These are phyloP conservation scores for Pseudofabraea citricarpa DNA, from an alignment of 2,329 filamentous ascomycete genomes.

Conservation along the genomic window DNA sequence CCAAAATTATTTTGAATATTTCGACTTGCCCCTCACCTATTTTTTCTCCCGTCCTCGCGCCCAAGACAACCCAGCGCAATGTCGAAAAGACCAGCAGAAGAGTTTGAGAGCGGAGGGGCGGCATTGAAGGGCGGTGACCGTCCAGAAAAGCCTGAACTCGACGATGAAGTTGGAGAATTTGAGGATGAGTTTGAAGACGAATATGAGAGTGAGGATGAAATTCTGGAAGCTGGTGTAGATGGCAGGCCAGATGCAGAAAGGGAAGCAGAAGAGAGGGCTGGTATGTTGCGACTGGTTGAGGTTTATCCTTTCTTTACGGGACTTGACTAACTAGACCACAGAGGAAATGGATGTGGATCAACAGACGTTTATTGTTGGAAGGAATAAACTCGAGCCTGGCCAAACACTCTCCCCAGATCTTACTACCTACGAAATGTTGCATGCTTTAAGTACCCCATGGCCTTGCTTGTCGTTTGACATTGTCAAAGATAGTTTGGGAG, in stretches of 20 bases:
- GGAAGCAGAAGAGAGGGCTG: constrained; percentile 79
- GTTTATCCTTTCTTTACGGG: constrained; percentile 3
- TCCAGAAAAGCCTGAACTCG: constrained; percentile 61
- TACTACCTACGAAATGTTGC: constrained; percentile 96
- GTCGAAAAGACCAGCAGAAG: constrained; percentile 55
- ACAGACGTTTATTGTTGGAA: constrained; percentile 91
- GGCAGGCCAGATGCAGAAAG: constrained; percentile 87
- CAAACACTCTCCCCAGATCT: constrained; percentile 88
- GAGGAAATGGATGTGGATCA: constrained; percentile 91
- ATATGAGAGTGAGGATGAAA: constrained; percentile 87
- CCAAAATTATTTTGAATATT: no score
- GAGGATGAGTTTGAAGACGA: constrained; percentile 95
- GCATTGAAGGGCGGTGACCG: constrained; percentile 58
- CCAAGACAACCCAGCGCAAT: no score
- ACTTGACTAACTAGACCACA: constrained; percentile 25
- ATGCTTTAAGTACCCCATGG: constrained; percentile 91
- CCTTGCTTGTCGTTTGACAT: constrained; percentile 96
- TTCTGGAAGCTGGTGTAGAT: constrained; percentile 90
- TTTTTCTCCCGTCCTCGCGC: no score
- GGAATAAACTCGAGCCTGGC: constrained; percentile 84
- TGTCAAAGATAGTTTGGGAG: constrained; percentile 77
- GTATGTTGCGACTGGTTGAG: constrained; percentile 34
- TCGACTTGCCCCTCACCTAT: no score
- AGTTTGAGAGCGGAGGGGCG: constrained; percentile 38
- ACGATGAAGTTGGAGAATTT: constrained; percentile 70